Conservation (phyloP, 805 yeast genomes). For the Pichia insulana region DNA sequence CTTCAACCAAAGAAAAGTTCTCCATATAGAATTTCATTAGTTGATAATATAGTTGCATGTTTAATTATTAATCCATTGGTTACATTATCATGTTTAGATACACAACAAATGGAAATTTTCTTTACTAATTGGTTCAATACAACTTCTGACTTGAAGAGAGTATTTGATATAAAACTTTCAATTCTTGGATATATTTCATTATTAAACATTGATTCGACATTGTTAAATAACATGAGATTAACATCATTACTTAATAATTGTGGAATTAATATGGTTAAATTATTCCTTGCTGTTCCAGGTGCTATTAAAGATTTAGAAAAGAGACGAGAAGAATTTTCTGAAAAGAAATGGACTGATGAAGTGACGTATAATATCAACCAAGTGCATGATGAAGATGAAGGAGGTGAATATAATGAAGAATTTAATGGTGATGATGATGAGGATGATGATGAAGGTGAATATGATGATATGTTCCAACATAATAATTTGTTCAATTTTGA, state of each 20-base stretch:
- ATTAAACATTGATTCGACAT: constrained; percentile 21
- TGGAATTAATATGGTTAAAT: constrained; percentile 40
- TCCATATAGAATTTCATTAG: constrained; percentile 34
- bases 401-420: constrained; percentile 25
- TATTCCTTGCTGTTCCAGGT: constrained; percentile 56
- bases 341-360: constrained; percentile 15
- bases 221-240: constrained; percentile 20
- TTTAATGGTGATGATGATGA: constrained; percentile 23
- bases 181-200: constrained; percentile 57
- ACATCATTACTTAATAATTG: constrained; percentile 36
- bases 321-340: constrained; percentile 44
- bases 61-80: constrained; percentile 50
- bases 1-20: constrained; percentile 16
- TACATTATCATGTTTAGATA: constrained; percentile 44
- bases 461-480: constrained; percentile 28
- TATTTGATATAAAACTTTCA: constrained; percentile 73
- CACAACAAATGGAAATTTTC: constrained; percentile 39
- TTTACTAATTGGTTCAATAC: constrained; percentile 60
- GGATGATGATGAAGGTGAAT: constrained; percentile 26
- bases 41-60: constrained; percentile 57
- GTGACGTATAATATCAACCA: constrained; percentile 11
- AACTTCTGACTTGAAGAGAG: constrained; percentile 51
- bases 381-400: constrained; percentile 15
- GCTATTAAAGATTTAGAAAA: constrained; percentile 63
- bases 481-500: constrained; percentile 30